Percentiles rank a stretch among this genome's conserved stretches.
These are phyloP conservation scores for Ochetophila trinervis DNA, from an alignment of 306 rosid genomes.

Conservation along the genomic window DNA sequence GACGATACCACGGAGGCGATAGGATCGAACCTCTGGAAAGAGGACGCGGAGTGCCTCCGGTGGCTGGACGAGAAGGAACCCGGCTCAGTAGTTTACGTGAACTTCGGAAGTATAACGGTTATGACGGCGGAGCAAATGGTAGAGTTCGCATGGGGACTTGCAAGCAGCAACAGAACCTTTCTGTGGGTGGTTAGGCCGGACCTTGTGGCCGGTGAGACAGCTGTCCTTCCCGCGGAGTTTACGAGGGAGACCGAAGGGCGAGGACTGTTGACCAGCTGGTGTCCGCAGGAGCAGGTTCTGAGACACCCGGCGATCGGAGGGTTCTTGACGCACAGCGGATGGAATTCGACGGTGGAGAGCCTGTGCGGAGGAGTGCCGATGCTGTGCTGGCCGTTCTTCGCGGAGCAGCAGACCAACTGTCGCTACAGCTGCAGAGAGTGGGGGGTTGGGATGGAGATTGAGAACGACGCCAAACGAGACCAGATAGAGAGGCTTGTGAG, in stretches of 20 bases:
- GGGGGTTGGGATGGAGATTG: conserved; percentile 71
- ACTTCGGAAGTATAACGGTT: conserved; percentile 66
- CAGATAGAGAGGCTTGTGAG: conserved; percentile 42
- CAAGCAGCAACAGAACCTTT: conserved; percentile 41
- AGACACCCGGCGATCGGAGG: conserved; percentile 53
- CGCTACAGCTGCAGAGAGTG: conserved; percentile 45
- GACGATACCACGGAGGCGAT: conserved; percentile 19
- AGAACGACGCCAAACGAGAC: conserved; percentile 36
- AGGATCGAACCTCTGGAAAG: conserved; percentile 65
- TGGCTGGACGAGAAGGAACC: conserved; percentile 53
- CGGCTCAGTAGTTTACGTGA: conserved; percentile 55
- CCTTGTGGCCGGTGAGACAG: conserved; percentile 35
- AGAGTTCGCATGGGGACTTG: conserved; percentile 79
- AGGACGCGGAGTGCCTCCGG: conserved; percentile 46
- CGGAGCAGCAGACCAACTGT: conserved; percentile 75
- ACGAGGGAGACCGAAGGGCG: conserved; percentile 32
- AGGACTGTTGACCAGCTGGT: conserved; percentile 49
- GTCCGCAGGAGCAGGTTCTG: conserved; percentile 59
- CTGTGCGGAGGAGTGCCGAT: conserved; percentile 53
- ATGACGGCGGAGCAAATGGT: conserved; percentile 46
- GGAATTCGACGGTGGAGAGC: conserved; percentile 80
- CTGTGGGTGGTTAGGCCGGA: conserved; percentile 64
- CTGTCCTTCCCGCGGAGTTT: conserved; percentile 41
- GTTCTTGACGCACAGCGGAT: conserved; percentile 65
- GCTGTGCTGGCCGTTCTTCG: conserved; percentile 78